A percentile compares a stretch with the other conserved stretches of the same genome.
Conservation (phyloP, 345 rosid species). For the Lepidium africanum region DNA sequence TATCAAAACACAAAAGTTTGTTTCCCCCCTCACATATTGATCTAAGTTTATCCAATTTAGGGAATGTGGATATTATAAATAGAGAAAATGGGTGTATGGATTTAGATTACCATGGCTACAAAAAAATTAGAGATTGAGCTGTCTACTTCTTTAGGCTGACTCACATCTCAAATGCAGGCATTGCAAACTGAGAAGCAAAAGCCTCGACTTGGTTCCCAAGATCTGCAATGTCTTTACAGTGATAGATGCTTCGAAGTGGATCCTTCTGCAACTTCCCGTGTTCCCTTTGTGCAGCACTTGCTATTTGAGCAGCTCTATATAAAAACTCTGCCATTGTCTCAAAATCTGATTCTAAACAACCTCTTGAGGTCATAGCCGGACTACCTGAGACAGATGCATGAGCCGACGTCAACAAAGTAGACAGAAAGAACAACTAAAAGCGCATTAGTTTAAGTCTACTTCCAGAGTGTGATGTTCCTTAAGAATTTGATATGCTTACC, state of each 20-base stretch:
- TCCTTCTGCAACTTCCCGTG: conserved; percentile 55
- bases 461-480: not conserved
- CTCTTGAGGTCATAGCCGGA: conserved; percentile 95
- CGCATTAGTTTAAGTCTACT: not conserved
- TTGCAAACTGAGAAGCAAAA: conserved; percentile 73
- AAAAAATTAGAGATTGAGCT: conserved; percentile 1
- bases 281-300: conserved; percentile 50
- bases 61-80: not conserved
- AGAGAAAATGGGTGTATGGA: conserved; percentile 5
- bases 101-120: conserved; percentile 21
- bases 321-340: conserved; percentile 76
- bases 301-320: conserved; percentile 67
- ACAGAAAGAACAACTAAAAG: not conserved
- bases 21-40: not conserved
- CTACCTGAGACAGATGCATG: conserved; percentile 44
- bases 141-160: conserved; percentile 9
- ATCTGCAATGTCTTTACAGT: conserved; percentile 59
- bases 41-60: conserved; percentile 9
- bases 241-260: conserved; percentile 46
- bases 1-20: conserved; percentile 1
- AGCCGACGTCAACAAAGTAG: not conserved
- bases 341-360: conserved; percentile 85
- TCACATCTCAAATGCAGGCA: conserved; percentile 81
- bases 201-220: conserved; percentile 56
- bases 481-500: conserved; percentile 41